Evolutionary conservation across 371 early-diverging fungal genomes (phyloP).

Genomic region (Blakeslea trispora): DNA sequence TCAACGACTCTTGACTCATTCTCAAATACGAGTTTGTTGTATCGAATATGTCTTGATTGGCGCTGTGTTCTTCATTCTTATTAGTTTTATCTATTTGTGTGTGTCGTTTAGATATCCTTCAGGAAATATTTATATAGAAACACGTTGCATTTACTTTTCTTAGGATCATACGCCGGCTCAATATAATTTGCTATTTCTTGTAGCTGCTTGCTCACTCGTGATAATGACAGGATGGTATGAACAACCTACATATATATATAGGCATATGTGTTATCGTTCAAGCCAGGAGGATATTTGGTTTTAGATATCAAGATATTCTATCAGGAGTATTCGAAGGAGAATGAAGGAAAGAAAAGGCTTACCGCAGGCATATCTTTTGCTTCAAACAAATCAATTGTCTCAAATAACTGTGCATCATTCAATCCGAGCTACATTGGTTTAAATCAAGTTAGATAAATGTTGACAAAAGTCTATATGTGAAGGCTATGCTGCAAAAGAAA

Average conservation of each 20-base stretch:
- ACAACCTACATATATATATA: slow-evolving; percentile 29
- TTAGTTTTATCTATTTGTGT: too few relatives aligned
- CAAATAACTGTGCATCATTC: slow-evolving; percentile 78
- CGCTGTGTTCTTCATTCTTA: too few relatives aligned
- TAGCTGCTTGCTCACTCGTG: slow-evolving; percentile 8
- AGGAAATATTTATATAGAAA: too few relatives aligned
- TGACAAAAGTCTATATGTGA: neutral
- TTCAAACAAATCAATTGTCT: slow-evolving; percentile 90
- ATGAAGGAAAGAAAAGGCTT: slow-evolving; percentile 5
- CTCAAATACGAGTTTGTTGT: slow-evolving; percentile 3
- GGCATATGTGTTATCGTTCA: slow-evolving; percentile 1
- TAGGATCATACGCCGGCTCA: neutral
- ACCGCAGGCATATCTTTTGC: slow-evolving; percentile 83
- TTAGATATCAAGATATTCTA: neutral
- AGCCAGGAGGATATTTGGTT: too few relatives aligned
- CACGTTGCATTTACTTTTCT: too few relatives aligned
- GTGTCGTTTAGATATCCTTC: too few relatives aligned
- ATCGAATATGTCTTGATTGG: too few relatives aligned
- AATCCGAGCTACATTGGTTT: slow-evolving; percentile 58
- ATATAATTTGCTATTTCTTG: neutral
- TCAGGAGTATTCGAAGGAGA: neutral
- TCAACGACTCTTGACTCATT: slow-evolving; percentile 16
- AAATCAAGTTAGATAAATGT: neutral
- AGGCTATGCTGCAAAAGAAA: neutral
- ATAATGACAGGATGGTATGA: slow-evolving; percentile 37